Evolutionary conservation across 306 rosid species (phyloP).

Genomic region (Mucuna pruriens): DNA sequence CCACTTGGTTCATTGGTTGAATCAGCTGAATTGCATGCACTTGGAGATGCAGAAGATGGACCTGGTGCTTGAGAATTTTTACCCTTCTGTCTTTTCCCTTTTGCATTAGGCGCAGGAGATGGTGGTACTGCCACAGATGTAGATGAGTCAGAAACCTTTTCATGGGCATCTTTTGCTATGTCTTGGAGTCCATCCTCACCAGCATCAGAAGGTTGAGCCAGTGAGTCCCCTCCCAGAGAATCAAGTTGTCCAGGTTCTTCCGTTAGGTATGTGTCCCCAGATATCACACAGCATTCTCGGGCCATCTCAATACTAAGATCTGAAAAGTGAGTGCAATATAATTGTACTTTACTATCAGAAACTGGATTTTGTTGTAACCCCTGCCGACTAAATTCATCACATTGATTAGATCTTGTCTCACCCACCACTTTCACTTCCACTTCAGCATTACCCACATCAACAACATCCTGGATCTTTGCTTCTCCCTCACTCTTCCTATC

Average conservation of each 20-base stretch:
- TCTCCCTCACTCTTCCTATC: conserved; percentile 76
- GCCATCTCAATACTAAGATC: conserved; percentile 98
- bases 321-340: conserved; percentile 92
- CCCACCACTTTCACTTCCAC: conserved; percentile 86
- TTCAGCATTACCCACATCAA: conserved; percentile 71
- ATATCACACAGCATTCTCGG: conserved; percentile 72
- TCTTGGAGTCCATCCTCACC: conserved; percentile 69
- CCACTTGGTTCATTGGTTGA: conserved; percentile 65
- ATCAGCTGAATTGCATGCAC: conserved; percentile 61
- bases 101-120: conserved; percentile 59
- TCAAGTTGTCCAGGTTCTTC: conserved; percentile 64
- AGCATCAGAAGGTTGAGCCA: conserved; percentile 52
- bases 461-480: conserved; percentile 71
- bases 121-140: conserved; percentile 46
- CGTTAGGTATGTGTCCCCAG: conserved; percentile 58
- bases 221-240: conserved; percentile 47
- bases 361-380: conserved; percentile 59
- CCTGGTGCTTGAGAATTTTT: conserved; percentile 73
- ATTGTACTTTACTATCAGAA: conserved; percentile 69
- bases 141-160: conserved; percentile 66
- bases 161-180: conserved; percentile 62
- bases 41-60: conserved; percentile 58
- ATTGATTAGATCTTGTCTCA: conserved; percentile 70
- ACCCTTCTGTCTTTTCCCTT: conserved; percentile 79
- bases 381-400: conserved; percentile 59